phyloP scores from a whole-genome alignment of 345 rosid species.

The Durio zibethinus region DNA sequence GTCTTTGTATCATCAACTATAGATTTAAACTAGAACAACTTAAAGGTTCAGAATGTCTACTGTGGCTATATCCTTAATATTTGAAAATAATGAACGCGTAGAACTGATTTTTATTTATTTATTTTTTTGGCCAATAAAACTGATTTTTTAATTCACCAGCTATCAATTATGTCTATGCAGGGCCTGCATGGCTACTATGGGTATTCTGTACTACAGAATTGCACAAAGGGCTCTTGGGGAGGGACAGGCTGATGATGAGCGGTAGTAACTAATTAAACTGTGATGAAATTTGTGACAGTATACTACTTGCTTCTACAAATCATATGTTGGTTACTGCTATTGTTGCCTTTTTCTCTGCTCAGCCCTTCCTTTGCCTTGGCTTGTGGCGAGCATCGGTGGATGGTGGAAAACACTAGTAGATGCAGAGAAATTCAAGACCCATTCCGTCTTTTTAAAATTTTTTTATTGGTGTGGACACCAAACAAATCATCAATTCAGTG shows the following conservation, averaged over 20 bases:
- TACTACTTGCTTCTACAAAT: neutral
- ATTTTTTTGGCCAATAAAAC: too few relatives aligned
- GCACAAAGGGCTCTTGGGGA: conserved; percentile 73
- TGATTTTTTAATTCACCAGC: too few relatives aligned
- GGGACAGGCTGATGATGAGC: conserved; percentile 49
- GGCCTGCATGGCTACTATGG: conserved; percentile 99
- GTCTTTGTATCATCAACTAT: neutral
- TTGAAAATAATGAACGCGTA: neutral
- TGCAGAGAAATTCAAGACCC: neutral
- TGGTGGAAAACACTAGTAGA: neutral
- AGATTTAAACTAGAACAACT: neutral
- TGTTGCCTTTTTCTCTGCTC: neutral
- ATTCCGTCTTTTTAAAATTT: too few relatives aligned
- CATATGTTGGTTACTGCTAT: neutral
- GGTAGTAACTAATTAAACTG: conserved; percentile 29
- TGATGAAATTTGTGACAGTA: neutral
- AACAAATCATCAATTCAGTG: neutral
- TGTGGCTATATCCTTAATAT: neutral
- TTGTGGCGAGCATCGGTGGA: neutral
- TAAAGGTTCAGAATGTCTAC: neutral
- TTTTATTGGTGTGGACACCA: neutral
- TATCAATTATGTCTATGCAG: conserved; percentile 38
- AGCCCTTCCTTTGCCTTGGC: neutral
- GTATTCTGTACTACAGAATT: conserved; percentile 87
- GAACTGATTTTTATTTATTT: neutral